A percentile compares a stretch with the other conserved stretches of the same genome.
phyloP scores from a whole-genome alignment of 345 rosid species.

The Eucalyptus coolabah region DNA sequence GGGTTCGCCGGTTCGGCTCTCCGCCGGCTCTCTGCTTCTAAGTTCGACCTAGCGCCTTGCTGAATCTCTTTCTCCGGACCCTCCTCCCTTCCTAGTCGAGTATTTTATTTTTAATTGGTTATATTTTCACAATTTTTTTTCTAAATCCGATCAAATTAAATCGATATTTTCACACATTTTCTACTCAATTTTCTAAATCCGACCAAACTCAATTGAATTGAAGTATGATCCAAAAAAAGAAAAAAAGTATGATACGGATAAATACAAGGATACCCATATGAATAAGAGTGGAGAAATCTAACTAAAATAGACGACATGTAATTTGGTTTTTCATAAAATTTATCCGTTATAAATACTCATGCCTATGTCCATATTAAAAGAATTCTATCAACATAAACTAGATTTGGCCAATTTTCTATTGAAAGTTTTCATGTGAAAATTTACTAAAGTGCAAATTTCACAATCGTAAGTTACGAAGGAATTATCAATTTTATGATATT shows the following conservation, averaged over 20 bases:
- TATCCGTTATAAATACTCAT: not conserved
- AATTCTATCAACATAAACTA: not conserved
- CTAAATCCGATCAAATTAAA: not conserved
- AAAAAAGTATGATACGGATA: not conserved
- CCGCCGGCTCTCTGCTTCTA: not conserved
- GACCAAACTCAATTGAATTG: no score
- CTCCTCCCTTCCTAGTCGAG: not conserved
- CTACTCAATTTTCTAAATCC: not conserved
- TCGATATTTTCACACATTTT: not conserved
- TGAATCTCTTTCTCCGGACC: not conserved
- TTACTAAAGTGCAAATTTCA: not conserved
- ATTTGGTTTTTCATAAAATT: not conserved
- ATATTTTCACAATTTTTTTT: not conserved
- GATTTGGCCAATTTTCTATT: not conserved
- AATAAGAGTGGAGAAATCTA: not conserved
- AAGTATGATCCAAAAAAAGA: no score
- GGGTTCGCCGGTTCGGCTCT: not conserved
- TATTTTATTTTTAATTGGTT: not conserved
- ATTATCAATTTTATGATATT: not conserved
- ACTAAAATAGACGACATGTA: accelerated
- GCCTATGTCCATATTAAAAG: not conserved
- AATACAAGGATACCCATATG: not conserved
- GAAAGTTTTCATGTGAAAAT: not conserved
- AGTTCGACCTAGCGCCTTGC: not conserved
- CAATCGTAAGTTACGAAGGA: not conserved